Evolutionary conservation across 352 stramenopile species (phyloP).

Genomic region (Globisporangium solare): DNA sequence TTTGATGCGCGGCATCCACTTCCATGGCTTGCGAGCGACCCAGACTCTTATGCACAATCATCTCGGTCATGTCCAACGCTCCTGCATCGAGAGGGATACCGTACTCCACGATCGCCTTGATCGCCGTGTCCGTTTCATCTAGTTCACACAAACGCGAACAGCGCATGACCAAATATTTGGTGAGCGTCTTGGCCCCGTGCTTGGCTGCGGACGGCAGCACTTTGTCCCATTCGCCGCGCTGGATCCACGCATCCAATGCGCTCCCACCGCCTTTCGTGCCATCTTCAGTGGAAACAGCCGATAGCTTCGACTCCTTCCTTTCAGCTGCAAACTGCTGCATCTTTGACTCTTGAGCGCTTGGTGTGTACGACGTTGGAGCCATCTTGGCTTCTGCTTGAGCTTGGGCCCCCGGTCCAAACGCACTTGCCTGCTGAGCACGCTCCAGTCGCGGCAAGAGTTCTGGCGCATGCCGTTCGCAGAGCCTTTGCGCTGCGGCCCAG

Average conservation of each 20-base stretch:
- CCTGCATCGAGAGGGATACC: conserved; percentile 62
- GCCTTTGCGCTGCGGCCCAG: conserved; percentile 64
- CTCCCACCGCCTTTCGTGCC: conserved; percentile 29
- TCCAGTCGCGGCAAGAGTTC: conserved; percentile 78
- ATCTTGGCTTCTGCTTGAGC: conserved; percentile 50
- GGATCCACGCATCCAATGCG: conserved; percentile 89
- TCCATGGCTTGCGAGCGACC: conserved; percentile 43
- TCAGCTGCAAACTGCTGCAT: conserved; percentile 27
- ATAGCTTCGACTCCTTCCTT: conserved; percentile 52
- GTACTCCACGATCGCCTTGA: conserved; percentile 75
- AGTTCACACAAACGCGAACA: conserved; percentile 68
- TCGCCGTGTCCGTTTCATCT: conserved; percentile 65
- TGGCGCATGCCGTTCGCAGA: conserved; percentile 75
- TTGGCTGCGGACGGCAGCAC: conserved; percentile 85
- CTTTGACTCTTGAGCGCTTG: conserved; percentile 45
- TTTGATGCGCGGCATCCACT: conserved; percentile 32
- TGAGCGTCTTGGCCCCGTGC: conserved; percentile 61
- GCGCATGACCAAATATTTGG: conserved; percentile 85
- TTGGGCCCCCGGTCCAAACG: conserved; percentile 51
- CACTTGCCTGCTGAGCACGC: conserved; percentile 75
- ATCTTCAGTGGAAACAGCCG: conserved; percentile 15
- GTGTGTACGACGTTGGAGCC: conserved; percentile 39
- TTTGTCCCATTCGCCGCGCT: conserved; percentile 92
- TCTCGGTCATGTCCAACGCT: conserved; percentile 51
- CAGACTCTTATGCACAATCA: conserved; percentile 50